These are phyloP conservation scores for Acrasis kona DNA, from an alignment of 78 protist genomes.

Conservation along the genomic window DNA sequence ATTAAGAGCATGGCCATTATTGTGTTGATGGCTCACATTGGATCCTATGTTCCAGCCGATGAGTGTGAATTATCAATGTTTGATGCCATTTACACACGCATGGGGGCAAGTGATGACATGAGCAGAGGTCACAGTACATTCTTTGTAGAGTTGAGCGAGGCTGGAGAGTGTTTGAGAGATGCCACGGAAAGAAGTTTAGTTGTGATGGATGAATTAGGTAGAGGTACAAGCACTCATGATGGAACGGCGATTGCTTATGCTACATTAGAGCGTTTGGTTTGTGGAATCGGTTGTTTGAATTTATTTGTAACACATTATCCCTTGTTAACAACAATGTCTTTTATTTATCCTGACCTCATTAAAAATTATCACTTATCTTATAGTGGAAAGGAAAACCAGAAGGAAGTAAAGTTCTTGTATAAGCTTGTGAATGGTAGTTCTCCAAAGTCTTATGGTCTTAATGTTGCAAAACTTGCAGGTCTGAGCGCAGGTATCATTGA, in stretches of 20 bases:
- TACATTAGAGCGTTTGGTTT: constrained; percentile 38
- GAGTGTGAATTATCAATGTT: constrained; percentile 12
- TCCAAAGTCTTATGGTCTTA: constrained; percentile 74
- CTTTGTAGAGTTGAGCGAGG: constrained; percentile 77
- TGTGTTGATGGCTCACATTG: constrained; percentile 34
- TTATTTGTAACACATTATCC: constrained; percentile 79
- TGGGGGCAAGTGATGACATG: constrained; percentile 80
- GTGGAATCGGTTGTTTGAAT: constrained; percentile 14
- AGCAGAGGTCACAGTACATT: constrained; percentile 63
- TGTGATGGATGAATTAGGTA: constrained; percentile 86
- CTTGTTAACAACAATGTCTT: too few species aligned
- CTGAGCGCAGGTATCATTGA: too few species aligned
- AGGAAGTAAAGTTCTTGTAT: constrained; percentile 89
- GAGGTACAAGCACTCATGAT: constrained; percentile 88
- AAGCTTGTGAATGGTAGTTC: constrained; percentile 64
- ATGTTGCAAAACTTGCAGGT: constrained; percentile 93
- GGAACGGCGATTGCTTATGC: constrained; percentile 86
- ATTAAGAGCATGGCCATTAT: constrained; percentile 12
- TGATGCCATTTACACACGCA: constrained; percentile 72
- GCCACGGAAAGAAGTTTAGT: constrained; percentile 68
- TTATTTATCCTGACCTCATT: too few species aligned
- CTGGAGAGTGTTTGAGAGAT: constrained; percentile 40
- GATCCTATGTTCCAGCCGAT: constrained; percentile 84
- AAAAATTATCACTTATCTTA: too few species aligned
- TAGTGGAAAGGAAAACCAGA: not conserved